These are phyloP conservation scores for Amaranthus hypochondriacus DNA, from an alignment of 148 eudicot species.

Conservation along the genomic window DNA sequence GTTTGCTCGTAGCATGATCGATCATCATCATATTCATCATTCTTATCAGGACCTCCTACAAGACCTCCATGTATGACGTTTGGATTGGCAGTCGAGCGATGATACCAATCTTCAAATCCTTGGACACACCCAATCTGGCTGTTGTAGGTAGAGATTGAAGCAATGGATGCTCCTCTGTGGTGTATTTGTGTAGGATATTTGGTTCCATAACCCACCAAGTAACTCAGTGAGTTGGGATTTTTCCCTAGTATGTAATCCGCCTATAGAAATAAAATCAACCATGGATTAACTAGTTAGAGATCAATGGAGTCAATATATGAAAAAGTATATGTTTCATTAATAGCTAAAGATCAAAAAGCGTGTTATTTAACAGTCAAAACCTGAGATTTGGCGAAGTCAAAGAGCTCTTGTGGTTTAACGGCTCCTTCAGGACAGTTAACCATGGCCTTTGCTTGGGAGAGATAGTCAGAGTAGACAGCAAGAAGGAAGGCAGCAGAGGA, in stretches of 20 bases:
- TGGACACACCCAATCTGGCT: constrained; percentile 53
- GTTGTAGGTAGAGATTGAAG: constrained; percentile 35
- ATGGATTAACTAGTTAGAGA: neutral
- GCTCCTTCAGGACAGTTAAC: constrained; percentile 31
- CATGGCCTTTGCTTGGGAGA: constrained; percentile 23
- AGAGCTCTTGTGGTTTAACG: constrained; percentile 31
- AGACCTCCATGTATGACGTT: constrained; percentile 65
- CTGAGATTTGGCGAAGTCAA: constrained; percentile 70
- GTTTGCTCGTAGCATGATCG: constrained; percentile 70
- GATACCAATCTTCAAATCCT: constrained; percentile 81
- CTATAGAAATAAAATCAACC: constrained; percentile 20
- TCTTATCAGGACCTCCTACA: constrained; percentile 67
- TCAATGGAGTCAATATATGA: no score
- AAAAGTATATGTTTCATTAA: no score
- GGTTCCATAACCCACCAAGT: constrained; percentile 73
- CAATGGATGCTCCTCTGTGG: constrained; percentile 82
- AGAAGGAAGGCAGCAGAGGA: constrained; percentile 40
- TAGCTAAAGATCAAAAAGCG: neutral
- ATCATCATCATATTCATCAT: constrained; percentile 53
- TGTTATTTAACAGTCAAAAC: constrained; percentile 15
- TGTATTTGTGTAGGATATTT: constrained; percentile 70
- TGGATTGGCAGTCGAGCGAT: constrained; percentile 44
- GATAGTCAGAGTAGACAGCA: constrained; percentile 39
- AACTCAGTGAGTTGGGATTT: constrained; percentile 79
- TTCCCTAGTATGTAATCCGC: constrained; percentile 85